Evolutionary conservation across 2,329 filamentous ascomycete species (phyloP).

Genomic region (Leptosphaerulina australis): DNA sequence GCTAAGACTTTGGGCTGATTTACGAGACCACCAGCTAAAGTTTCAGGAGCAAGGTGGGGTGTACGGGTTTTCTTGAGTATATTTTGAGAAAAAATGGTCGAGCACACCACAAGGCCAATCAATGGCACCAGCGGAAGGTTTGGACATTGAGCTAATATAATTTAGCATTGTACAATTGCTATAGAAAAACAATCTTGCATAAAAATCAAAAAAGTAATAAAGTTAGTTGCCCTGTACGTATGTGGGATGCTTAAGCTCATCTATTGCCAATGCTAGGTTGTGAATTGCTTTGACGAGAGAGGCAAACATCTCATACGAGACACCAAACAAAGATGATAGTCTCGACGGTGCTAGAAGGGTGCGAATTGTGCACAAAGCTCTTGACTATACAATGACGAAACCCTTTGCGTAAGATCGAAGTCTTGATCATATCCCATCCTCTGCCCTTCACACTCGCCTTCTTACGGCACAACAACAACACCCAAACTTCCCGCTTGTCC

Average conservation of each 20-base stretch:
- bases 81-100: neutral
- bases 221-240: neutral
- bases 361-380: neutral
- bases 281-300: neutral
- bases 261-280: neutral
- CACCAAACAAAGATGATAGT: neutral
- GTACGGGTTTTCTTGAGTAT: slow-evolving; percentile 36
- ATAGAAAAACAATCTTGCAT: no score
- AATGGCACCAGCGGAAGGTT: neutral
- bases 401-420: neutral
- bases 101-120: neutral
- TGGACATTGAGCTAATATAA: neutral
- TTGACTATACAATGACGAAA: neutral
- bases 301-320: slow-evolving; percentile 5
- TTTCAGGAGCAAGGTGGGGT: slow-evolving; percentile 71
- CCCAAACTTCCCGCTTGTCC: slow-evolving; percentile 60
- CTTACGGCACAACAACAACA: slow-evolving; percentile 56
- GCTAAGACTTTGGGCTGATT: slow-evolving; percentile 75
- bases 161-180: neutral
- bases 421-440: neutral
- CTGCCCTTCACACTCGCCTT: neutral
- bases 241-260: neutral
- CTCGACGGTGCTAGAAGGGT: neutral
- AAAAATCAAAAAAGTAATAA: no score
- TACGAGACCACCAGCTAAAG: slow-evolving; percentile 77